Evolutionary conservation across 108 stramenopile species (phyloP), one percentile per base, ranked within the genome.

Genomic region (Bacterosira constricta): DNA sequence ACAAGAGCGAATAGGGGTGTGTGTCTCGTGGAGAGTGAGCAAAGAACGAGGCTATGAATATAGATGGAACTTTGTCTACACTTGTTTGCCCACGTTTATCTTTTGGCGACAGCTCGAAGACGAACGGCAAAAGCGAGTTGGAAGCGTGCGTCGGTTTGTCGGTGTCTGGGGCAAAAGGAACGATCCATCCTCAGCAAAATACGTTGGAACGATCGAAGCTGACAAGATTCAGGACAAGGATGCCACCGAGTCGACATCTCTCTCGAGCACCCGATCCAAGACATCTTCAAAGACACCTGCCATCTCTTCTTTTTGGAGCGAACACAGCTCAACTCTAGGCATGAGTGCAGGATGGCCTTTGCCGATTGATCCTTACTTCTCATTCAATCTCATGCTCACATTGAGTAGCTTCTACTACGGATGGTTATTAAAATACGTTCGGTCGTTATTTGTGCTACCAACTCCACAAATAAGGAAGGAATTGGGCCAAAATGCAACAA

Each of bases 361-460:
- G 36, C 89, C 86, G 6, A 18, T 53, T 17, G 73, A 83, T 29
- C 91, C 91, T 0, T 71, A 81, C 27, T 86, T 86, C 62, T 81
- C 88, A 0, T 82, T 76, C 21, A 86, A 73, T 31, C 72, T 79
- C 1, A 15, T 68, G 31, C 63, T 93, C 6, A 80, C 69, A 45
- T 52, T 90, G 77, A 88, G 80, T 62, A 88, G 91, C 17, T 83
- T 90, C 54, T 89, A 90, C 56, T 86, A 69, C 51, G 77, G 69
- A 0, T 78, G 77, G 77, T 26, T 78, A 6, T 25, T 69, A 18
- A 65, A 57, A 51, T 63, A 35, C 42, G 70, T 78, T 41, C 25
- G 44, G n/a, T 78, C 77, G 8, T 25, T 63, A 12, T 63, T 77
- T 25, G 34, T 56, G 27, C 55, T 20, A 5, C 36, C 55, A 6